Evolutionary conservation across 2,329 filamentous ascomycete species (phyloP).

Genomic region (Beauveria scarabaeidicola): DNA sequence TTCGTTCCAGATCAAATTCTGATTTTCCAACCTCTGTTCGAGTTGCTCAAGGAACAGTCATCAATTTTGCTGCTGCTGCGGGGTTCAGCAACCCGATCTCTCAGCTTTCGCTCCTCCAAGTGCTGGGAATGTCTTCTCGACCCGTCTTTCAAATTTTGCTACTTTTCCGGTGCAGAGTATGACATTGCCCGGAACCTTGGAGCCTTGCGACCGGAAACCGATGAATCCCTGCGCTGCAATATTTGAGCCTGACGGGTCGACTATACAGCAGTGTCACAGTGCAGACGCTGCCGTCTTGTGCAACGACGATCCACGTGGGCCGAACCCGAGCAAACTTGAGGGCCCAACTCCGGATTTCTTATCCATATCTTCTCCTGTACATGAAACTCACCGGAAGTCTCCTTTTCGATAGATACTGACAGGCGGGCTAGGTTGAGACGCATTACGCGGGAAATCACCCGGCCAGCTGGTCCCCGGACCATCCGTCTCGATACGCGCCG

Average conservation of each 20-base stretch:
- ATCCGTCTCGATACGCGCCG: not conserved
- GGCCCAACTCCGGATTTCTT: not conserved
- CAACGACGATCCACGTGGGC: not conserved
- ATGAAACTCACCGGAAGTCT: not conserved
- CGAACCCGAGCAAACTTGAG: not conserved
- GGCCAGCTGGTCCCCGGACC: not conserved
- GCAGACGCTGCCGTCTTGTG: not conserved
- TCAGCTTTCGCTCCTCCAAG: not conserved
- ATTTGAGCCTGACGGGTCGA: not conserved
- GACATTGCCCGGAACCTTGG: not conserved
- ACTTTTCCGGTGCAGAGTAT: not conserved
- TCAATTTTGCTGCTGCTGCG: not conserved
- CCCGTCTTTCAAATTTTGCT: not conserved
- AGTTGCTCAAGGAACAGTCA: not conserved
- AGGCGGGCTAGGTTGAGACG: not conserved
- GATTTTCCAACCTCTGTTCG: not conserved
- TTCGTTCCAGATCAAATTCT: not conserved
- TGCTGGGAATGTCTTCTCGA: not conserved
- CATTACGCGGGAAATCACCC: not conserved
- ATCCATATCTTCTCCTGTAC: not conserved
- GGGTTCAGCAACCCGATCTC: not conserved
- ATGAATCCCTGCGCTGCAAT: constrained; percentile 6
- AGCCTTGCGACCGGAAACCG: not conserved
- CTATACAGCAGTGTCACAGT: not conserved
- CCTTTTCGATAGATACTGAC: not conserved